phyloP scores from a whole-genome alignment of 192 early-diverging fungal species.

The Backusella australiensis region DNA sequence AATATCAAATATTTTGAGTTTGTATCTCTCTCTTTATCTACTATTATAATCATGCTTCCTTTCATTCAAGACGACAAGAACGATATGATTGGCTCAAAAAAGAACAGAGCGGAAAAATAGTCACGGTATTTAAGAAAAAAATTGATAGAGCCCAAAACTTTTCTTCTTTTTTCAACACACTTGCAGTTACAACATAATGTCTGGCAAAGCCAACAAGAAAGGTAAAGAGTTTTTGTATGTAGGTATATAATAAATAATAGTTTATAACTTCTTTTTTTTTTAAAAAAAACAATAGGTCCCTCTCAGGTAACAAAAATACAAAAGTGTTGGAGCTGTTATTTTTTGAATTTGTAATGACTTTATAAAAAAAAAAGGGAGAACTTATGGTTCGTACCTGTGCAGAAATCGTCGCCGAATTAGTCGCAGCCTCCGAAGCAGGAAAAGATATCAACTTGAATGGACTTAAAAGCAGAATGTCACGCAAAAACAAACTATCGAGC shows the following conservation, averaged over 20 bases:
- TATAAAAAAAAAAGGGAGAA: slow-evolving; percentile 49
- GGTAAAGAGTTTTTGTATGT: neutral
- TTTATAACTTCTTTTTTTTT: neutral
- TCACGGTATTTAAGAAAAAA: neutral
- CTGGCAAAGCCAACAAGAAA: slow-evolving; percentile 4
- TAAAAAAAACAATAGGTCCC: slow-evolving; percentile 11
- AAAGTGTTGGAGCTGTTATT: neutral
- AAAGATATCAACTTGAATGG: slow-evolving; percentile 88
- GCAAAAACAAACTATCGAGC: slow-evolving; percentile 70
- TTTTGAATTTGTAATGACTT: neutral
- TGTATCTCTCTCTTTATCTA: neutral
- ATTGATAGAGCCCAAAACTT: neutral
- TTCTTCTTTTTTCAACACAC: neutral
- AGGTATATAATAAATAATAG: neutral
- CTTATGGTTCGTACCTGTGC: slow-evolving; percentile 81
- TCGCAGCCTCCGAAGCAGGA: slow-evolving; percentile 61
- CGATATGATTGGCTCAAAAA: neutral
- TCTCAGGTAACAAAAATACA: slow-evolving; percentile 17
- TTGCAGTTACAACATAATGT: neutral
- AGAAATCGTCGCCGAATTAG: slow-evolving; percentile 90
- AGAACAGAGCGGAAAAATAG: neutral
- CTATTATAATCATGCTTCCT: neutral
- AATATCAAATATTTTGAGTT: neutral
- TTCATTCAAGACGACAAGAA: neutral
- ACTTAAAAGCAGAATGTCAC: slow-evolving; percentile 73